Evolutionary conservation across 75 land plant genomes (phyloP).

Genomic region (Chamaecyparis obtusa): DNA sequence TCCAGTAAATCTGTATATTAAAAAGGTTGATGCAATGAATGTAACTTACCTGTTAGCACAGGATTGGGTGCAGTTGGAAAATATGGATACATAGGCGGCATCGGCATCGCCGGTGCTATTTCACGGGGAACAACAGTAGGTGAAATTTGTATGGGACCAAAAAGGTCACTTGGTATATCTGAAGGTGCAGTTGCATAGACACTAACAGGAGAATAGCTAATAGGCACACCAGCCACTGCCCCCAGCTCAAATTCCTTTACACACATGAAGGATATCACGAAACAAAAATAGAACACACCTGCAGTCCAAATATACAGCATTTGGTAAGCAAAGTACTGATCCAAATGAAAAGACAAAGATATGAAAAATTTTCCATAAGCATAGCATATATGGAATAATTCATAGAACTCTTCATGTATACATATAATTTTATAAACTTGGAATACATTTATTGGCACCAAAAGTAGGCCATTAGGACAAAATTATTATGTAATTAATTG

Average conservation of each 20-base stretch:
- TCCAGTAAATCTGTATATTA: background rate
- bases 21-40: background rate
- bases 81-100: constrained; percentile 59
- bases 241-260: constrained; percentile 24
- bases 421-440: too few relatives aligned
- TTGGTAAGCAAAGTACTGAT: background rate
- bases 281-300: constrained; percentile 28
- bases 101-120: constrained; percentile 35
- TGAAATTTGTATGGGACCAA: constrained; percentile 74
- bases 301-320: constrained; percentile 19
- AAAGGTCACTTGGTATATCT: constrained; percentile 37
- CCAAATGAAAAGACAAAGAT: background rate
- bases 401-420: background rate
- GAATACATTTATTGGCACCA: too few relatives aligned
- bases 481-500: too few relatives aligned
- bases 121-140: constrained; percentile 53
- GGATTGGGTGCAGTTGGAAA: constrained; percentile 62
- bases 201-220: constrained; percentile 8
- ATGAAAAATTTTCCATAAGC: background rate
- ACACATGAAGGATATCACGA: constrained; percentile 25
- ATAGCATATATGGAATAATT: background rate
- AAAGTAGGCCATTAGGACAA: too few relatives aligned
- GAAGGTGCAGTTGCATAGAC: constrained; percentile 27
- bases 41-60: constrained; percentile 32
- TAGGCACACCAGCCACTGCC: constrained; percentile 9